phyloP scores from a whole-genome alignment of 2,329 filamentous ascomycete species.

The Exophiala lecanii-corni region DNA sequence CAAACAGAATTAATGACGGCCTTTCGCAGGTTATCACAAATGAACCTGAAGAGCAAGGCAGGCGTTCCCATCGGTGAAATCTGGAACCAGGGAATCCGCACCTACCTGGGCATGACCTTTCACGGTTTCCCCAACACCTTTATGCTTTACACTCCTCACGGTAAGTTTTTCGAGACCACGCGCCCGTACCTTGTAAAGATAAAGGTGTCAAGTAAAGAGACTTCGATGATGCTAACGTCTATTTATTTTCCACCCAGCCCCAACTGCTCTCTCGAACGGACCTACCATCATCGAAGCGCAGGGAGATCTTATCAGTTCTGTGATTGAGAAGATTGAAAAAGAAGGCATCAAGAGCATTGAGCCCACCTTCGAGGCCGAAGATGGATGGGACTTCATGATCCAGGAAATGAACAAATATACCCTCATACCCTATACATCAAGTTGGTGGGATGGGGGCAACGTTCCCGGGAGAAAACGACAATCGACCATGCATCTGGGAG shows the following conservation, averaged over 20 bases:
- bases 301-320: constrained; percentile 41
- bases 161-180: constrained; percentile 12
- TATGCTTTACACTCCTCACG: constrained; percentile 52
- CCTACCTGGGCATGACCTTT: constrained; percentile 42
- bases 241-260: too few species aligned
- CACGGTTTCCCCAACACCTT: constrained; percentile 46
- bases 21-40: constrained; percentile 35
- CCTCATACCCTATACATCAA: constrained; percentile 47
- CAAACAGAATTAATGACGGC: background rate
- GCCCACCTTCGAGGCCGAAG: constrained; percentile 41
- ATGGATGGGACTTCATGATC: constrained; percentile 48
- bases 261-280: constrained; percentile 19
- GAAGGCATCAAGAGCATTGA: constrained; percentile 49
- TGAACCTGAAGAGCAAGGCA: constrained; percentile 36
- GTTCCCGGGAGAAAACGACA: constrained; percentile 46
- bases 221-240: too few species aligned
- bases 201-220: too few species aligned
- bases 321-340: constrained; percentile 45
- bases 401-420: constrained; percentile 41
- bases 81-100: constrained; percentile 35
- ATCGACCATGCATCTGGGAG: constrained; percentile 9
- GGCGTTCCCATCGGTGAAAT: constrained; percentile 33
- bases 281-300: constrained; percentile 51
- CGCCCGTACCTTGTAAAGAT: background rate
- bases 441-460: constrained; percentile 54